Percentiles rank a stretch among this genome's conserved stretches.
Conservation (phyloP, 2,329 filamentous ascomycete genomes). For the Colletotrichum limetticola region DNA sequence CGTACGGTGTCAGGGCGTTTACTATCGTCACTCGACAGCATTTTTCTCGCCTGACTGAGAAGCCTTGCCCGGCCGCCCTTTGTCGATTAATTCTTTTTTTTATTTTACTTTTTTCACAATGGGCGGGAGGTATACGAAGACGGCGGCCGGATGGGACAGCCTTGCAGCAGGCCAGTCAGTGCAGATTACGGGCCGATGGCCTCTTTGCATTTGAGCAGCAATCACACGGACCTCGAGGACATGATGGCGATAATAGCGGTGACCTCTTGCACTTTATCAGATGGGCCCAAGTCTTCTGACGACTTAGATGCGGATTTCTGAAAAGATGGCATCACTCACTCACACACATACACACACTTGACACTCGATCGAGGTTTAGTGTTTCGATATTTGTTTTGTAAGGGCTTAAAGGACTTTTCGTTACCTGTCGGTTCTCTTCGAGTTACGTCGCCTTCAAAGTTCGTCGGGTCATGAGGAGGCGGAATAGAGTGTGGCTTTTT, state of each 20-base stretch:
- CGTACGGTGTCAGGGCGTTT: slow-evolving; percentile 68
- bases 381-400: slow-evolving; percentile 32
- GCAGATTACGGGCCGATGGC: slow-evolving; percentile 17
- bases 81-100: slow-evolving; percentile 46
- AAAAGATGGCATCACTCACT: slow-evolving; percentile 1
- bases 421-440: slow-evolving; percentile 27
- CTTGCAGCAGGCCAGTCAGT: slow-evolving; percentile 22
- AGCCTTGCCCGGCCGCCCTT: slow-evolving; percentile 37
- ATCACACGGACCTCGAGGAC: slow-evolving; percentile 31
- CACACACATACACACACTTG: background rate
- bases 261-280: slow-evolving; percentile 26
- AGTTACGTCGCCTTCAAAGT: slow-evolving; percentile 28
- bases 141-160: slow-evolving; percentile 3
- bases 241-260: slow-evolving; percentile 23
- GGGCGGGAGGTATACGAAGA: slow-evolving; percentile 19
- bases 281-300: slow-evolving; percentile 18
- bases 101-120: slow-evolving; percentile 28
- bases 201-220: slow-evolving; percentile 28
- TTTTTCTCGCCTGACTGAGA: slow-evolving; percentile 25
- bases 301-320: slow-evolving; percentile 16
- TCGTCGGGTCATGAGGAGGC: slow-evolving; percentile 16
- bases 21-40: slow-evolving; percentile 43
- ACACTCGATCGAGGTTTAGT: slow-evolving; percentile 13
- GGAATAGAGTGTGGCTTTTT: slow-evolving; percentile 30
- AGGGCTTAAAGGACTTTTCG: slow-evolving; percentile 17